Evolutionary conservation across 1,284 basidiomycete species (phyloP), one percentile per base, ranked within the genome.

Genomic region (Vanrija sp.): DNA sequence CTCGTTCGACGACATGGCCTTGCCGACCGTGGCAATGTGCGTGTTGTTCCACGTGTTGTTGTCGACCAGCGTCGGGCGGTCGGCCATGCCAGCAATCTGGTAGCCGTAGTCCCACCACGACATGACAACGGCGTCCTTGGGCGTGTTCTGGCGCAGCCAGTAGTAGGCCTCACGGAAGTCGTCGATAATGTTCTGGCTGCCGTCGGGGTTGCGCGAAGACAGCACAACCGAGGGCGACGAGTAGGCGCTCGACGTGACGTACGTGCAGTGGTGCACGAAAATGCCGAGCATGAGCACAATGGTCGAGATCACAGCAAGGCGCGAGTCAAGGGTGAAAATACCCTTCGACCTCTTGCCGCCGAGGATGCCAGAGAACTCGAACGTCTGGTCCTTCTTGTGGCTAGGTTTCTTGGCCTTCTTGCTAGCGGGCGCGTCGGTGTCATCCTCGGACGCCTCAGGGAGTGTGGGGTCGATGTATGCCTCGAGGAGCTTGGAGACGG

Each of bases 1-100:
- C 78, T 99, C 96, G 55, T 83, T 78, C 53, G 88, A 89, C 5
- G 91, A 87, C 96, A 99, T 98, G 58, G 93, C 94, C 76, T 95
- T 96, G 56, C 94, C 94, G 50, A 97, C 94, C 14, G 93, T 96
- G 1, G 94, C 94, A 61, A 97, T 96, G 75, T 96, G 91, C 5
- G 90, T 98, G 79, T 99, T 99, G 79, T 99, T 98, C 96, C 96
- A 99, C 1, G 96, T 99, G 75, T 98, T 98, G 81, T 98, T 98
- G 78, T 98, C 96, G 10, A 98, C 96, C 57, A 99, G 80, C 1
- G 73, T 75, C 12, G 67, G 63, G 42, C 96, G 82, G 78, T 98
- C 93, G 12, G 96, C 93, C 90, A 98, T 97, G 48, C 96, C 96
- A 43, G 94, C 91, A 70, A 98, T 97, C 79, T 98, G 95, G 76